Percentiles rank a stretch among this genome's conserved stretches.
Evolutionary conservation across 2,329 filamentous ascomycete genomes (phyloP).

Genomic region (Pestalotiopsis sp.): DNA sequence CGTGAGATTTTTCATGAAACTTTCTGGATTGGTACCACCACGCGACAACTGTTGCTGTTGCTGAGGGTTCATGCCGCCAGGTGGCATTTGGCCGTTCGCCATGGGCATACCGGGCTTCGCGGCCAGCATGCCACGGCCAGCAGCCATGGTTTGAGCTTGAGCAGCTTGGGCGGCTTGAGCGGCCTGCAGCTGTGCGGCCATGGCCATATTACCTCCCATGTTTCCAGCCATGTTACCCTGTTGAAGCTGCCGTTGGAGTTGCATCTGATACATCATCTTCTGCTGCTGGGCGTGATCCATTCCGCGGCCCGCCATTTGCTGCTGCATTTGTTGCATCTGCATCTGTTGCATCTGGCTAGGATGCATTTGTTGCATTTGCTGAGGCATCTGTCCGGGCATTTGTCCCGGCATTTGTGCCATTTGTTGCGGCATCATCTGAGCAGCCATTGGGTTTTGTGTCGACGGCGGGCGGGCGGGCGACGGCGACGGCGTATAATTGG

Average conservation of each 20-base stretch:
- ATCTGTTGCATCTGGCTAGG: slow-evolving; percentile 43
- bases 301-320: slow-evolving; percentile 45
- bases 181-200: slow-evolving; percentile 50
- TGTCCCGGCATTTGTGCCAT: slow-evolving; percentile 40
- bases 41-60: slow-evolving; percentile 37
- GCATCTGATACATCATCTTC: slow-evolving; percentile 78
- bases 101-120: slow-evolving; percentile 49
- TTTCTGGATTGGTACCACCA: slow-evolving; percentile 56
- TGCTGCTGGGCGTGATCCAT: slow-evolving; percentile 67
- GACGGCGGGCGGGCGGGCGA: slow-evolving; percentile 57
- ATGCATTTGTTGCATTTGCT: slow-evolving; percentile 33
- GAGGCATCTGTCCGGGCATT: slow-evolving; percentile 34
- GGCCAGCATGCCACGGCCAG: slow-evolving; percentile 51
- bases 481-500: slow-evolving; percentile 57
- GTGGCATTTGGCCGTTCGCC: slow-evolving; percentile 57
- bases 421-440: slow-evolving; percentile 56
- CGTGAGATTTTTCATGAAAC: slow-evolving; percentile 74
- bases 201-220: slow-evolving; percentile 37
- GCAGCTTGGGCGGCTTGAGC: slow-evolving; percentile 17
- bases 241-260: slow-evolving; percentile 74
- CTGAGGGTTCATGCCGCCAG: slow-evolving; percentile 48
- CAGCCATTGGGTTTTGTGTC: slow-evolving; percentile 51
- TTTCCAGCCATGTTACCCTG: slow-evolving; percentile 41
- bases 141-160: slow-evolving; percentile 34
- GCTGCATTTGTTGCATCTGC: slow-evolving; percentile 38